Base-by-base conservation (phyloP, 352 stramenopile genomes). In the Phytopythium helicoides region DNA sequence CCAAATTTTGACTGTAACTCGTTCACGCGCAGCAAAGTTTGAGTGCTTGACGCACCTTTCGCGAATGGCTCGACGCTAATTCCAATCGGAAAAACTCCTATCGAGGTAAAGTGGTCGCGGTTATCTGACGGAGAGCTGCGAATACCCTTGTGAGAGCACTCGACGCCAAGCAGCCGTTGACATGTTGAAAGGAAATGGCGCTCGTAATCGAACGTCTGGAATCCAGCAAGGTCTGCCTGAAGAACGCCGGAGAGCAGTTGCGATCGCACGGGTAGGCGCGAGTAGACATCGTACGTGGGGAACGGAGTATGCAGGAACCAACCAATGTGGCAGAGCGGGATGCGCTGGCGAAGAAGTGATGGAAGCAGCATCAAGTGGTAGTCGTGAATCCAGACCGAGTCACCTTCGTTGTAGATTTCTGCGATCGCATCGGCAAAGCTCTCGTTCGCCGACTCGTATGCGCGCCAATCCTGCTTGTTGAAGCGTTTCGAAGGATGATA, bases 261-360 rank as follows among this genome's bases (percentile, higher is more conserved):
- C 14, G 80, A 72, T 0, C 83, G 83, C 54, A 94, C 84, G 1
- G 87, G 87, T 10, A 96, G 57, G 11, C 88, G 86, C 21, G 73
- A 81, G 51, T 95, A 96, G 18, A 96, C 86, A 22, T 94, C 86
- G 7, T 73, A 93, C 6, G 83, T 82, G 15, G 87, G 87, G 44
- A 96, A 96, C 8, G 87, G 87, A 37, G 84, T 95, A 58, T 96
- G 87, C 34, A 96, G 56, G 56, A 95, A 96, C 82, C 82, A 96
- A 1, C 81, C 87, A 60, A 96, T 94, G 31, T 85, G 64, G 50
- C 74, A 86, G 8, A 65, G 52, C 36, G 84, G 80, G 22, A 93
- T 76, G 3, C 84, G 81, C 56, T 89, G 73, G 31, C 87, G 77
- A 23, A 96, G 62, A 55, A 95, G 66, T 52, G 77, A 87, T n/a